A percentile compares a stretch with the other conserved stretches of the same genome.
phyloP scores from a whole-genome alignment of 2,329 filamentous ascomycete species.

The Akanthomyces uredinophilus region DNA sequence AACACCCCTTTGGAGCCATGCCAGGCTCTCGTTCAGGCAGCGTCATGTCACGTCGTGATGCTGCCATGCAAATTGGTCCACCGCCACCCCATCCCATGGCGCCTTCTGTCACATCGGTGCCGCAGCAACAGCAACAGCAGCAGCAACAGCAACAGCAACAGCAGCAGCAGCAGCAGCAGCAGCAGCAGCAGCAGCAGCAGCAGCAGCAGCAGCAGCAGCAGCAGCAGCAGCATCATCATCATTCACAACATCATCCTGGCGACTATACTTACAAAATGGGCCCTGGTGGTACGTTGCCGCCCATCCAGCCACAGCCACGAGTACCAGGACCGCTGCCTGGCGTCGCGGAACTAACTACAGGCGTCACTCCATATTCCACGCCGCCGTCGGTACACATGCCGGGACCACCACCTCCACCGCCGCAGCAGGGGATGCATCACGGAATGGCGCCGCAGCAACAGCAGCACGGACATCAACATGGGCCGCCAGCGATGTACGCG shows the following conservation, averaged over 20 bases:
- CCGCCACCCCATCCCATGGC: conserved; percentile 11
- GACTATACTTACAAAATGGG: conserved; percentile 26
- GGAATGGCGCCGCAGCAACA: conserved; percentile 5
- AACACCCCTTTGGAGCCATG: conserved; percentile 35
- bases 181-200: conserved; percentile 20
- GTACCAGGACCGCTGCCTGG: conserved; percentile 51
- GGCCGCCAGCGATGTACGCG: neutral
- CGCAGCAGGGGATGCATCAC: conserved; percentile 2
- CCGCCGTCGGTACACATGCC: conserved; percentile 26
- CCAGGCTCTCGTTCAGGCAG: conserved; percentile 13
- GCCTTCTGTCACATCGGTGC: conserved; percentile 13
- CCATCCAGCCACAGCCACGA: conserved; percentile 42
- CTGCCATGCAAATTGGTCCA: conserved; percentile 2
- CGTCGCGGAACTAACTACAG: conserved; percentile 59
- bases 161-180: no score
- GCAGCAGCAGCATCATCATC: conserved; percentile 22
- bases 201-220: conserved; percentile 7
- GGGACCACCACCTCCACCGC: neutral
- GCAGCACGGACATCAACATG: neutral
- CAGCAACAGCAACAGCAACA: conserved; percentile 22
- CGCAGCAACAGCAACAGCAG: conserved; percentile 24
- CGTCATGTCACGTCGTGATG: conserved; percentile 10
- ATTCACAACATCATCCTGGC: conserved; percentile 29
- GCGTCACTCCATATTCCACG: conserved; percentile 56
- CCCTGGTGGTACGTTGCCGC: conserved; percentile 42